These are phyloP conservation scores for Schizonepeta tenuifolia DNA, from an alignment of 257 asterid genomes.

Conservation along the genomic window DNA sequence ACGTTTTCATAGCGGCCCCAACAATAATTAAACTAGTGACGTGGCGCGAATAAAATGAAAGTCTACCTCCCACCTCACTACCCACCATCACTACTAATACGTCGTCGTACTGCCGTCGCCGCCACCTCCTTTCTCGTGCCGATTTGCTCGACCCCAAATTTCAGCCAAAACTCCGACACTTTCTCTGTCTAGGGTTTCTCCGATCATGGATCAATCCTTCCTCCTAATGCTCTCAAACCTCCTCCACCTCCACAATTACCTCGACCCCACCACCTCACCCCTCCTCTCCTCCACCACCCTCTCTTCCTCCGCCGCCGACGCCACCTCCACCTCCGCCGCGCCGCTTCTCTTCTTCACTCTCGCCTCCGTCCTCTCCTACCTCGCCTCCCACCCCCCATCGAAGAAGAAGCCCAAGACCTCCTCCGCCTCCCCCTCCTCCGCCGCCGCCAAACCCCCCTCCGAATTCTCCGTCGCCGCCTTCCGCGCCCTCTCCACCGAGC, in stretches of 20 bases:
- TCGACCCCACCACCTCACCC: conserved; percentile 88
- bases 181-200: conserved; percentile 44
- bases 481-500: conserved; percentile 97
- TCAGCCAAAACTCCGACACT: neutral
- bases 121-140: conserved; percentile 22
- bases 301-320: conserved; percentile 55
- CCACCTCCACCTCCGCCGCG: conserved; percentile 83
- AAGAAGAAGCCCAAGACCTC: conserved; percentile 42
- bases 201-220: conserved; percentile 81
- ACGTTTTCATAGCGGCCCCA: neutral
- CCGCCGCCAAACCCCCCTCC: conserved; percentile 58
- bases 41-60: conserved; percentile 20
- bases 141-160: conserved; percentile 19
- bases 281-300: conserved; percentile 63
- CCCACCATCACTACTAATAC: conserved; percentile 16
- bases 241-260: conserved; percentile 92
- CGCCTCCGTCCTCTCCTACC: conserved; percentile 90
- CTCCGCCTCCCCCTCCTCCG: conserved; percentile 44
- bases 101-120: conserved; percentile 34
- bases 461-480: conserved; percentile 95
- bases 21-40: conserved; percentile 20
- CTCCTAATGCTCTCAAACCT: conserved; percentile 89
- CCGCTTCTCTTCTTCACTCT: conserved; percentile 97
- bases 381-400: conserved; percentile 65
- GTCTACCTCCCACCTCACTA: neutral